These are phyloP conservation scores for Pythium sukuiense DNA, from an alignment of 352 stramenopile species.

Conservation along the genomic window DNA sequence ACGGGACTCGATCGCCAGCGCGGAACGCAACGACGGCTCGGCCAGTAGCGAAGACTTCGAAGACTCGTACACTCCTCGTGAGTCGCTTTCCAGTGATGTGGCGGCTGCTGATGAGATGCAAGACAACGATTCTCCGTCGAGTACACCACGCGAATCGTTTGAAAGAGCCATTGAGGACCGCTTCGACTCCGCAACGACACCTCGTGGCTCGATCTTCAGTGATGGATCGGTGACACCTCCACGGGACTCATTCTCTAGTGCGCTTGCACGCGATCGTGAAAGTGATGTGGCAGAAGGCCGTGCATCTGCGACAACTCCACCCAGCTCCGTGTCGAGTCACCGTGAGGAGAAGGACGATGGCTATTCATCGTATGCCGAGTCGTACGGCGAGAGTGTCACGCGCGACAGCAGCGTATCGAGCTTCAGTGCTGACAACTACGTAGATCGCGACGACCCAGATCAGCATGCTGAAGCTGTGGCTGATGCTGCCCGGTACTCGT, in stretches of 20 bases:
- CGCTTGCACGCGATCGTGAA: not conserved
- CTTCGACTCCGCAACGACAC: not conserved
- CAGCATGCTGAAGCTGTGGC: constrained; percentile 22
- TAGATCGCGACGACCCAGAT: constrained; percentile 20
- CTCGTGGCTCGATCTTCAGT: not conserved
- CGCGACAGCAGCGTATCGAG: constrained; percentile 21
- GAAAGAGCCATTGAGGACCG: not conserved
- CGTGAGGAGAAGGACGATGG: not conserved
- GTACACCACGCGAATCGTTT: constrained; percentile 2
- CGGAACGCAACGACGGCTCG: not conserved
- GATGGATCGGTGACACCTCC: not conserved
- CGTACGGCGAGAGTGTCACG: constrained; percentile 17
- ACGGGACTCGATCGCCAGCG: not conserved
- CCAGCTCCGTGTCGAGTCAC: constrained; percentile 12
- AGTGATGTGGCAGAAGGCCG: not conserved
- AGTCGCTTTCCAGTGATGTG: constrained; percentile 7
- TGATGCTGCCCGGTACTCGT: constrained; percentile 25
- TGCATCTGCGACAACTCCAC: not conserved
- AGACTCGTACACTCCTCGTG: constrained; percentile 4
- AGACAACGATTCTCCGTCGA: not conserved
- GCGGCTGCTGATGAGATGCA: not conserved
- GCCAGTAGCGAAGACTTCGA: not conserved
- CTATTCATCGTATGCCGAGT: constrained; percentile 14
- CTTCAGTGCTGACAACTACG: constrained; percentile 16
- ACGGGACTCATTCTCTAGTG: not conserved